These are phyloP conservation scores for Quercus suber DNA, from an alignment of 306 rosid species.

Conservation along the genomic window DNA sequence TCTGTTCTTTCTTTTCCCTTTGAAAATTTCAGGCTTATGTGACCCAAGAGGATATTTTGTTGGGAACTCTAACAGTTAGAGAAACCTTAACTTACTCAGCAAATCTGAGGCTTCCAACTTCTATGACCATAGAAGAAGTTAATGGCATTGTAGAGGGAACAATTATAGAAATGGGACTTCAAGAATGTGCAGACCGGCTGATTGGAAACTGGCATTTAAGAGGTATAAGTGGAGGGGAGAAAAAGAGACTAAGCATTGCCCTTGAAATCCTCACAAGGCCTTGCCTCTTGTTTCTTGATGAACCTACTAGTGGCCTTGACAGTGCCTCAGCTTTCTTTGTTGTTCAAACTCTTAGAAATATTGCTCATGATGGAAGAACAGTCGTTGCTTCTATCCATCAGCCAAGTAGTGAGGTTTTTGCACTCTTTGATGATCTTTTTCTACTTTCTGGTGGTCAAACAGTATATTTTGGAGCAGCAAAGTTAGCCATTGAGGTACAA, in stretches of 20 bases:
- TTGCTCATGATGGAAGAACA: slow-evolving; percentile 80
- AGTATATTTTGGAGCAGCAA: slow-evolving; percentile 70
- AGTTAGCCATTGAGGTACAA: slow-evolving; percentile 68
- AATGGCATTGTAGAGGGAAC: slow-evolving; percentile 55
- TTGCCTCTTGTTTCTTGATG: slow-evolving; percentile 79
- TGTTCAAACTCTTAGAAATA: slow-evolving; percentile 65
- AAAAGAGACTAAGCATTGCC: slow-evolving; percentile 88
- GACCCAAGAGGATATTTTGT: slow-evolving; percentile 78
- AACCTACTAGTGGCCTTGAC: slow-evolving; percentile 91
- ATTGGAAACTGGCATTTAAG: slow-evolving; percentile 90
- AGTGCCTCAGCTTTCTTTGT: slow-evolving; percentile 95
- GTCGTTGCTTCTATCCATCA: slow-evolving; percentile 87
- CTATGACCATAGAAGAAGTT: slow-evolving; percentile 56
- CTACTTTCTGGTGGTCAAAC: slow-evolving; percentile 84
- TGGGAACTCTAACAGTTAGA: slow-evolving; percentile 86
- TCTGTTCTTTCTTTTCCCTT: background rate
- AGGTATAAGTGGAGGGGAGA: slow-evolving; percentile 94
- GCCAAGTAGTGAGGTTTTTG: slow-evolving; percentile 93
- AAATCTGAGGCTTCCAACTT: slow-evolving; percentile 65
- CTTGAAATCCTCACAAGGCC: slow-evolving; percentile 87
- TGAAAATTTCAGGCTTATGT: slow-evolving; percentile 64
- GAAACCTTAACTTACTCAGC: slow-evolving; percentile 86
- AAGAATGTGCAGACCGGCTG: slow-evolving; percentile 64
- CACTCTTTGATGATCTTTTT: slow-evolving; percentile 87
- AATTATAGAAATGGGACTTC: slow-evolving; percentile 79